Evolutionary conservation across 1,139 yeast genomes (phyloP), one percentile per base, ranked within the genome.

Genomic region (Sugiyamaella japonica): DNA sequence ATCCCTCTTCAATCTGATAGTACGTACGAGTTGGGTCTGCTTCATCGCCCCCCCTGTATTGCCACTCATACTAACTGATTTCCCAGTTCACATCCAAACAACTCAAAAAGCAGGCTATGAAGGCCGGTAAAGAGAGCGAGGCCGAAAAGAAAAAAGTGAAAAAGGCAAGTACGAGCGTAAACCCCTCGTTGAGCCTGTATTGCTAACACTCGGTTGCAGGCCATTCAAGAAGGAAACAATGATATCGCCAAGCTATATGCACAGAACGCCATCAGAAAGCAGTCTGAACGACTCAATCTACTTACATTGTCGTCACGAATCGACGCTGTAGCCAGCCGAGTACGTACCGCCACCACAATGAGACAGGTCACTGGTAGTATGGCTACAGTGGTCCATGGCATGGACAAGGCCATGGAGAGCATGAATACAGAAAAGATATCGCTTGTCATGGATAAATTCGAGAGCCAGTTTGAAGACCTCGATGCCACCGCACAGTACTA

Each of bases 291-390:
- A 59, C 77, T 93, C 46, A 93, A 87, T 67, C 73, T 95, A 58
- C 76, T 95, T 53, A 79, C 95, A 61, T 76, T 95, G 57, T 87
- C 97, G 0, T 88, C 96, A 0, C 74, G 98, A 55, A 89, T 95
- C 34, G 99, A 95, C 70, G 95, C 98, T 0, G 99, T 95, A 29
- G 96, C 98, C 0, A 86, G 95, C 8, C 75, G 99, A 56, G 96
- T 95, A 1, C 98, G 93, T 66, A 95, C 99, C 0, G 98, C 99
- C 0, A 97, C 91, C 4, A 91, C 98, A 0, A 93, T 93, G 99
- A 79, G 96, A 42, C 82, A 87, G 50, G 97, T 93, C 6, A 89
- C 97, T 0, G 93, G 95, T 0, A 91, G 90, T 64, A 93, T 95
- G 98, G 82, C 95, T 3, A 85, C 82, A 56, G 97, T 93, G 8